Evolutionary conservation across 192 early-diverging fungal species (phyloP).

Genomic region (Lunasporangiospora selenospora): DNA sequence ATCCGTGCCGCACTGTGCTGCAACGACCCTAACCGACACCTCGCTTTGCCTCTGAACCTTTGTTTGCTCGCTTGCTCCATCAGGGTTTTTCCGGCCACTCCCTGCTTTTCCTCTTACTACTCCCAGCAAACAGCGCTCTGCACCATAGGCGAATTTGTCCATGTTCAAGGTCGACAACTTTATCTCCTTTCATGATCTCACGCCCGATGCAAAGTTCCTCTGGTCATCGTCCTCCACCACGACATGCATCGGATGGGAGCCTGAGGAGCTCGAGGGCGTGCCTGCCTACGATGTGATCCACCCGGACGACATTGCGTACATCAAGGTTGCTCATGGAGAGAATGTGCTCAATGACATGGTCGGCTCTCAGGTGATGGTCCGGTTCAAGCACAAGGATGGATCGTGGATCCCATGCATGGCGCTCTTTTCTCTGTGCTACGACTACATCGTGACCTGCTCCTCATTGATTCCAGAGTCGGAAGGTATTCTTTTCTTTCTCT

Average conservation of each 20-base stretch:
- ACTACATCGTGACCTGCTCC: constrained; percentile 34
- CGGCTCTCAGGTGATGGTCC: constrained; percentile 37
- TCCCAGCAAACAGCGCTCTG: neutral
- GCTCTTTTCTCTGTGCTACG: constrained; percentile 39
- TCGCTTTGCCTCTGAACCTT: no score
- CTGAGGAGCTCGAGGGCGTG: constrained; percentile 51
- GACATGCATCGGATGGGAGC: constrained; percentile 50
- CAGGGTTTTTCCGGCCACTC: neutral
- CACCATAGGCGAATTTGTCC: neutral
- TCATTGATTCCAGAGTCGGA: constrained; percentile 16
- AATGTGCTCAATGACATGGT: constrained; percentile 52
- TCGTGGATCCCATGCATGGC: constrained; percentile 24
- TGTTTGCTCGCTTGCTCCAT: neutral
- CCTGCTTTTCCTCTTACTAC: neutral
- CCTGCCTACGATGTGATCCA: constrained; percentile 48
- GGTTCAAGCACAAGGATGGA: constrained; percentile 48
- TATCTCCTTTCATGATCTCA: constrained; percentile 56
- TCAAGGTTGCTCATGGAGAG: constrained; percentile 41
- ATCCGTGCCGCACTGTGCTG: no score
- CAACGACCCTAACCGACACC: no score
- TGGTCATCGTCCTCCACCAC: constrained; percentile 51
- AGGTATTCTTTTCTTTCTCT: neutral
- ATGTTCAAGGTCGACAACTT: constrained; percentile 50
- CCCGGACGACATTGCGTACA: constrained; percentile 41
- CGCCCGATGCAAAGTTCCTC: constrained; percentile 32